Conservation (phyloP, 2,329 filamentous ascomycete species). For the Phaeophleospora eucalypticola region DNA sequence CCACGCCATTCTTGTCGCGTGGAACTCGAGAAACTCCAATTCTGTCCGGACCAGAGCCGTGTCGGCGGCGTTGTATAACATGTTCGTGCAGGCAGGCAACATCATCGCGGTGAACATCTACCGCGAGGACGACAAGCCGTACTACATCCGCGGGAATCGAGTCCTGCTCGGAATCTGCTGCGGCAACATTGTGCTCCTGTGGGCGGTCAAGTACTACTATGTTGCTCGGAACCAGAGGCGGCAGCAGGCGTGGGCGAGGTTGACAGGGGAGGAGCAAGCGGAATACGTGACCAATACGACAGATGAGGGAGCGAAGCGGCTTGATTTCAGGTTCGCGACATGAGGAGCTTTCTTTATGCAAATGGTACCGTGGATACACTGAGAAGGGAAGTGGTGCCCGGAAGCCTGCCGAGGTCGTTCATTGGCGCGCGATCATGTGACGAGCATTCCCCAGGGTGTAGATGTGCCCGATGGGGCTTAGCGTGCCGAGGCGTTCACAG, state of each 20-base stretch:
- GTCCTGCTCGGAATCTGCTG: conserved; percentile 30
- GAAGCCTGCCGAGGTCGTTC: too few relatives aligned
- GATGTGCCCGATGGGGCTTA: too few relatives aligned
- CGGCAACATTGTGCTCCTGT: conserved; percentile 31
- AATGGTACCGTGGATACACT: too few relatives aligned
- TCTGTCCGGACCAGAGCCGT: conserved; percentile 43
- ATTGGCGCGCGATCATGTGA: too few relatives aligned
- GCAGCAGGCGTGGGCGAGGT: conserved; percentile 35
- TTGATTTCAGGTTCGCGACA: conserved; percentile 31
- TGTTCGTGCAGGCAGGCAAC: conserved; percentile 40
- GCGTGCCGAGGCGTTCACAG: background rate
- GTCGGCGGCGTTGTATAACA: conserved; percentile 42
- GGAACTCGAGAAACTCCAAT: conserved; percentile 41
- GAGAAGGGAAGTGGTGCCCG: too few relatives aligned
- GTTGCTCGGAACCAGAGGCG: conserved; percentile 29
- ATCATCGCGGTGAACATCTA: conserved; percentile 49
- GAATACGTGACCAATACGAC: conserved; percentile 34
- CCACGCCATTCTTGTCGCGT: conserved; percentile 43
- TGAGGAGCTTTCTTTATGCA: too few relatives aligned
- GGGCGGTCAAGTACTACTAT: conserved; percentile 34
- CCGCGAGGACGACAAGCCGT: conserved; percentile 44
- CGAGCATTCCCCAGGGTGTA: too few relatives aligned
- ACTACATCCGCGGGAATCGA: conserved; percentile 42
- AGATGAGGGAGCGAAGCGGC: conserved; percentile 36
- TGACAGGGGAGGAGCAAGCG: conserved; percentile 34